Percentiles rank a stretch among this genome's conserved stretches.
These are phyloP conservation scores for Chaetomium strumarium DNA, from an alignment of 2,329 filamentous ascomycete species.

Conservation along the genomic window DNA sequence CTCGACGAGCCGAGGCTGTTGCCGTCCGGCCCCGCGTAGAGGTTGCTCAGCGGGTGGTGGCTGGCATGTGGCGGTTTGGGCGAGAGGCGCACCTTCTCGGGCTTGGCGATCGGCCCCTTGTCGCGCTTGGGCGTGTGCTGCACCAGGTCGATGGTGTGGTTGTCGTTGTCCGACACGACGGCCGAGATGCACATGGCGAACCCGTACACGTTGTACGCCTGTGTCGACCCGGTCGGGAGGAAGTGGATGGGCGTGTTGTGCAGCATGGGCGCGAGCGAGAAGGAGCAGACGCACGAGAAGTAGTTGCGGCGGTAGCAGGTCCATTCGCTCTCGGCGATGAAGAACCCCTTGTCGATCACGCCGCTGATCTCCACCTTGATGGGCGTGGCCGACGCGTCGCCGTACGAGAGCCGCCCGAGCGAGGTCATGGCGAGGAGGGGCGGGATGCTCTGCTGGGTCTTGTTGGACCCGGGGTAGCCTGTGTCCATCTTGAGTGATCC, in stretches of 20 bases:
- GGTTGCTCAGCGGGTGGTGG: slow-evolving; percentile 35
- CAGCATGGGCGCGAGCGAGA: slow-evolving; percentile 53
- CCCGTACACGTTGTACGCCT: slow-evolving; percentile 60
- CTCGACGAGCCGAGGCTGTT: slow-evolving; percentile 30
- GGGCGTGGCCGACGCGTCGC: slow-evolving; percentile 42
- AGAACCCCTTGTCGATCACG: slow-evolving; percentile 85
- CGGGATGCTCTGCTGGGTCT: slow-evolving; percentile 43
- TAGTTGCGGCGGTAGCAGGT: slow-evolving; percentile 92
- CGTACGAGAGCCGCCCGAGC: slow-evolving; percentile 57
- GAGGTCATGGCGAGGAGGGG: slow-evolving; percentile 46
- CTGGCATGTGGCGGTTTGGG: slow-evolving; percentile 55
- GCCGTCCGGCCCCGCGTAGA: slow-evolving; percentile 39
- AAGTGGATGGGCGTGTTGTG: slow-evolving; percentile 45
- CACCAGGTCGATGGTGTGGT: slow-evolving; percentile 75
- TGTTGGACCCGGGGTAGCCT: slow-evolving; percentile 36
- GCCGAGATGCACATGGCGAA: slow-evolving; percentile 84
- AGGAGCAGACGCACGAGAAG: slow-evolving; percentile 79
- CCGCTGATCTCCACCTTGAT: slow-evolving; percentile 71
- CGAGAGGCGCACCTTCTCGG: slow-evolving; percentile 60
- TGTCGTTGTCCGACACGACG: slow-evolving; percentile 67
- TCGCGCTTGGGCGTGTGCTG: slow-evolving; percentile 90
- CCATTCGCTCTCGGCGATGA: slow-evolving; percentile 74
- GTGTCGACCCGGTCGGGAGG: slow-evolving; percentile 43
- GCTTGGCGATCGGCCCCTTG: slow-evolving; percentile 74
- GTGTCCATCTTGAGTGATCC: slow-evolving; percentile 47